phyloP scores from a whole-genome alignment of 1,139 yeast genomes.

The Yamadazyma triangularis region DNA sequence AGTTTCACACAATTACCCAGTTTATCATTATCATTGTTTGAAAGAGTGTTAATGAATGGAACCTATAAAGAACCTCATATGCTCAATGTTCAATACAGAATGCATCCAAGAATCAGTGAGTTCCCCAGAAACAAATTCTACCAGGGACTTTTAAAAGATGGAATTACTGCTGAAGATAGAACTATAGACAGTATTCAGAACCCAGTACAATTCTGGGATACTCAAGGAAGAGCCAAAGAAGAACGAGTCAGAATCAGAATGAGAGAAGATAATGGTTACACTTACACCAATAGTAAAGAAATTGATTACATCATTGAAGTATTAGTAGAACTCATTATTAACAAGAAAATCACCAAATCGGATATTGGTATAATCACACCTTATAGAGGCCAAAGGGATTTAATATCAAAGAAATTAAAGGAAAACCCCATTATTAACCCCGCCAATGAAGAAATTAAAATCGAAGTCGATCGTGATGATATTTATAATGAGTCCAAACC shows the following conservation, averaged over 20 bases:
- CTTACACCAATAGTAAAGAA: slow-evolving; percentile 53
- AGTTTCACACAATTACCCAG: slow-evolving; percentile 65
- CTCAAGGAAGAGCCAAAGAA: slow-evolving; percentile 40
- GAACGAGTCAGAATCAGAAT: slow-evolving; percentile 40
- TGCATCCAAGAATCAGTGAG: slow-evolving; percentile 64
- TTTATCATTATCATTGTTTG: slow-evolving; percentile 55
- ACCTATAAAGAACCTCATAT: slow-evolving; percentile 57
- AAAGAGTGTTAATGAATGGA: slow-evolving; percentile 53
- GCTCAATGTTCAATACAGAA: slow-evolving; percentile 70
- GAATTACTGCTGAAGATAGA: slow-evolving; percentile 51
- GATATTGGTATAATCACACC: slow-evolving; percentile 69
- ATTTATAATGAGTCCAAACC: slow-evolving; percentile 46
- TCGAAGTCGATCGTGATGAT: slow-evolving; percentile 56
- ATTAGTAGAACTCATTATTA: slow-evolving; percentile 46
- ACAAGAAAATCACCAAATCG: slow-evolving; percentile 45
- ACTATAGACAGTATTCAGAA: slow-evolving; percentile 32
- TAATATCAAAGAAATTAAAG: slow-evolving; percentile 47
- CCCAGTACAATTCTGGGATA: slow-evolving; percentile 55
- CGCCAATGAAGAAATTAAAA: slow-evolving; percentile 37
- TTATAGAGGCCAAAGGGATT: slow-evolving; percentile 68
- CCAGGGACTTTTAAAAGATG: slow-evolving; percentile 51
- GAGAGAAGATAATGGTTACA: slow-evolving; percentile 48
- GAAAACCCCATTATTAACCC: slow-evolving; percentile 57
- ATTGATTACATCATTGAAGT: slow-evolving; percentile 42
- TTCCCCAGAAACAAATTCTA: slow-evolving; percentile 60